Evolutionary conservation across 2,329 filamentous ascomycete species (phyloP).

Genomic region (Cladorrhinum sp.): DNA sequence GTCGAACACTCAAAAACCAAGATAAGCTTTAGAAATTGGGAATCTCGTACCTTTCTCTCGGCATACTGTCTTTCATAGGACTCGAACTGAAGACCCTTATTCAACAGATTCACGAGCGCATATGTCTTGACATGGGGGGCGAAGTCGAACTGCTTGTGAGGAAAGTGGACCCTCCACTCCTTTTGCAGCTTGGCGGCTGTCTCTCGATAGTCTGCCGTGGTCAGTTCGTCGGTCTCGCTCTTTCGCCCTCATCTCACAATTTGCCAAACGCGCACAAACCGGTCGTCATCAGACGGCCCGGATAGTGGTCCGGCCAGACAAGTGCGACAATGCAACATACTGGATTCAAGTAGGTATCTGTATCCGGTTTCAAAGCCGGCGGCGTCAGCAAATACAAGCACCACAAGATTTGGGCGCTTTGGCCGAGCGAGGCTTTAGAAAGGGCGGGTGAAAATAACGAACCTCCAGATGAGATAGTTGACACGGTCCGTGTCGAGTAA

Average conservation of each 20-base stretch:
- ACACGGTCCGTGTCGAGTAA: conserved; percentile 63
- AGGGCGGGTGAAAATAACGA: conserved; percentile 39
- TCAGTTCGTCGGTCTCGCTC: conserved; percentile 32
- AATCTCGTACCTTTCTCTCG: conserved; percentile 45
- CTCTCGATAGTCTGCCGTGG: conserved; percentile 59
- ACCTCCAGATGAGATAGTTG: conserved; percentile 72
- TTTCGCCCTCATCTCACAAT: conserved; percentile 14
- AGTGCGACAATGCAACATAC: conserved; percentile 44
- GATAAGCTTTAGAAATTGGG: conserved; percentile 9
- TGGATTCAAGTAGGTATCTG: conserved; percentile 61
- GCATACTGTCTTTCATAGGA: conserved; percentile 53
- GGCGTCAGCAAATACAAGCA: conserved; percentile 16
- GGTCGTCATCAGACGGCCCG: conserved; percentile 6
- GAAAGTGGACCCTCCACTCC: conserved; percentile 63
- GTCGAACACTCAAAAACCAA: conserved; percentile 2
- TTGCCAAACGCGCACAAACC: conserved; percentile 1
- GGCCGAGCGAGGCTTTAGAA: conserved; percentile 7
- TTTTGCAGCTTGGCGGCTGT: conserved; percentile 66
- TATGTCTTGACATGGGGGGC: conserved; percentile 63
- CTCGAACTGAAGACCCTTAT: conserved; percentile 61
- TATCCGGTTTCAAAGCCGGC: conserved; percentile 5
- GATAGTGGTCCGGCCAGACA: conserved; percentile 15
- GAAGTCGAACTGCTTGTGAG: conserved; percentile 61
- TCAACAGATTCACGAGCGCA: conserved; percentile 60
- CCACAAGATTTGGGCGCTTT: background rate